Base-by-base conservation (phyloP, 2,329 filamentous ascomycete genomes). In the Aspergillus calidoustus region DNA sequence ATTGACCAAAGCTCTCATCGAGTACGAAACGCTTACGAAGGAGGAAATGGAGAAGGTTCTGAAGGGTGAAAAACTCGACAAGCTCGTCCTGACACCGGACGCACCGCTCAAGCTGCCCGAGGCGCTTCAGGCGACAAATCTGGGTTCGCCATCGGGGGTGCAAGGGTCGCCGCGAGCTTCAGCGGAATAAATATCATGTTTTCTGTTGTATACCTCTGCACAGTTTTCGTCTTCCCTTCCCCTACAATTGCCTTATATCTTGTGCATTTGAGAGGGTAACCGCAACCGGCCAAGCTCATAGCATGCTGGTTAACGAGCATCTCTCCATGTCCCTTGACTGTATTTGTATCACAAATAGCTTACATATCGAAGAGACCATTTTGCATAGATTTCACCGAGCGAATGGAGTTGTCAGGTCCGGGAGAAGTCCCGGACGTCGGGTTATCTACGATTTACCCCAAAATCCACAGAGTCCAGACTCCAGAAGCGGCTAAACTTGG, bases 11-110 rank as follows among this genome's bases (percentile, higher is more conserved):
- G 95, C 93, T 6, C 84, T 99, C 9, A 88, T 99, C 38, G 89
- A 97, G 77, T 98, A 97, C 77, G 95, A 99, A 82, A 97, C 93
- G 0, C 81, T 99, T 55, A 90, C 91, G 76, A 91, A 90, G 76
- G 88, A 90, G 3, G 95, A 99, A 77, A 96, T 98, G 65, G 88
- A 93, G 76, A 92, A 91, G 81, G 91, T 98, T 6, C 89, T 99
- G 66, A 87, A 86, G 56, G 95, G 95, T 41, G 92, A 97, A 79
- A 89, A 91, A 73, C 81, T 99, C 43, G 83, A 88, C 1, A 91
- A 91, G 63, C 79, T 91, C 11, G 54, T 85, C 83, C 86, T 22
- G 77, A 82, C 57, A 79, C 84, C 22, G 9, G 64, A 70, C 43
- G 72, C 76, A 8, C 87, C 86, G 2, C 87, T 93, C 75, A 89